phyloP scores from a whole-genome alignment of 2,329 filamentous ascomycete genomes.

The Ceratocystis diversiconidia region DNA sequence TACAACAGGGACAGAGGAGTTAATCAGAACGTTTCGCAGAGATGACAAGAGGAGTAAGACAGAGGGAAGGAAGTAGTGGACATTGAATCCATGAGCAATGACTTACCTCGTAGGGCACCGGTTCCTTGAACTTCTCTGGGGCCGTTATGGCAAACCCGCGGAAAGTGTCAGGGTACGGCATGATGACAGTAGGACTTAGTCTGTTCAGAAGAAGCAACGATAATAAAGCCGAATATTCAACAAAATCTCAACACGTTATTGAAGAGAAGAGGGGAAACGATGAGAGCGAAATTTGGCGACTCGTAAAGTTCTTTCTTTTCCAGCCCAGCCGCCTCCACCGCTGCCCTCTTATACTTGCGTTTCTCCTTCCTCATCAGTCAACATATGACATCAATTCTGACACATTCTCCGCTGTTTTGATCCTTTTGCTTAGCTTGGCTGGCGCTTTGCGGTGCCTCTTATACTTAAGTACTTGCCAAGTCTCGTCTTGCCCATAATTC shows the following conservation, averaged over 20 bases:
- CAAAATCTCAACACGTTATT: neutral
- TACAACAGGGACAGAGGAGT: neutral
- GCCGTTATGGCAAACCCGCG: conserved; percentile 45
- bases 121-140: conserved; percentile 25
- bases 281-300: neutral
- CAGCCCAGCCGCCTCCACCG: neutral
- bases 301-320: neutral
- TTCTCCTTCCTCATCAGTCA: neutral
- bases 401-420: neutral
- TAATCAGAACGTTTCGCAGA: neutral
- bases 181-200: conserved; percentile 20
- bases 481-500: too few relatives aligned
- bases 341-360: neutral
- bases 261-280: neutral
- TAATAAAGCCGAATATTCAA: neutral
- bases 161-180: conserved; percentile 46
- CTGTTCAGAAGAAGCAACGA: neutral
- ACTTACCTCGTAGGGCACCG: conserved; percentile 10
- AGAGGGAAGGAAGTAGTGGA: neutral
- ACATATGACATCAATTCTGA: neutral
- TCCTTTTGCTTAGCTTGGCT: neutral
- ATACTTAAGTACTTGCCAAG: neutral
- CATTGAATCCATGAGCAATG: neutral
- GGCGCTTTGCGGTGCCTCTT: neutral
- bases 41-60: neutral